Conservation (phyloP, 768 basidiomycete species). For the Hericium coralloides region DNA sequence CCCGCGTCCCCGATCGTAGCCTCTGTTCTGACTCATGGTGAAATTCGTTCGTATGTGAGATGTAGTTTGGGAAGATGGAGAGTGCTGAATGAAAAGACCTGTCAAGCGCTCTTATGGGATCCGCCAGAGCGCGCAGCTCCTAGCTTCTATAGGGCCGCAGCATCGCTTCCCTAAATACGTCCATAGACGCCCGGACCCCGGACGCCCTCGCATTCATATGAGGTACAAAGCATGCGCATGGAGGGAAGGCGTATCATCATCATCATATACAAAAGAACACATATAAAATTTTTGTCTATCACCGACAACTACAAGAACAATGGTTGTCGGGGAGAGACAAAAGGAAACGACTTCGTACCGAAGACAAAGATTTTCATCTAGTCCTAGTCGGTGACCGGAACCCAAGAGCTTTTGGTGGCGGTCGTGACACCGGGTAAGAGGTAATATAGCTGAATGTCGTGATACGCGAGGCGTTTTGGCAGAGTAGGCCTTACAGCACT, state of each 20-base stretch:
- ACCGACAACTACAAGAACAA: neutral
- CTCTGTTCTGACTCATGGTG: neutral
- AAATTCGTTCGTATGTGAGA: neutral
- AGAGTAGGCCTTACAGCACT: no score
- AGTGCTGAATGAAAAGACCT: neutral
- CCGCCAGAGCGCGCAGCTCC: neutral
- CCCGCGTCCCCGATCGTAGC: neutral
- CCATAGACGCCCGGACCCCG: neutral
- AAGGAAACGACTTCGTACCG: neutral
- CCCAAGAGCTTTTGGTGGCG: no score
- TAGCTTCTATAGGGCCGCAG: neutral
- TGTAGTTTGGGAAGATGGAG: neutral
- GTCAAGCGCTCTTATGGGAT: neutral
- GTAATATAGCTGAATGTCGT: no score
- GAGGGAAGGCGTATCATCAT: no score
- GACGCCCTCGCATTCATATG: neutral
- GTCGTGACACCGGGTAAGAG: no score
- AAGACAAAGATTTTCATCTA: neutral
- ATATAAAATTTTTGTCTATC: neutral
- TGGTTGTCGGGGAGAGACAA: slow-evolving; percentile 3
- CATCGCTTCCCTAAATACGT: neutral
- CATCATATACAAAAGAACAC: neutral
- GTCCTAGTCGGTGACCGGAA: no score
- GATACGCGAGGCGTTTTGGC: no score
- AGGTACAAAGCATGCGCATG: neutral